Base-by-base conservation (phyloP, 2,329 filamentous ascomycete genomes). In the Xylariaceae sp. region DNA sequence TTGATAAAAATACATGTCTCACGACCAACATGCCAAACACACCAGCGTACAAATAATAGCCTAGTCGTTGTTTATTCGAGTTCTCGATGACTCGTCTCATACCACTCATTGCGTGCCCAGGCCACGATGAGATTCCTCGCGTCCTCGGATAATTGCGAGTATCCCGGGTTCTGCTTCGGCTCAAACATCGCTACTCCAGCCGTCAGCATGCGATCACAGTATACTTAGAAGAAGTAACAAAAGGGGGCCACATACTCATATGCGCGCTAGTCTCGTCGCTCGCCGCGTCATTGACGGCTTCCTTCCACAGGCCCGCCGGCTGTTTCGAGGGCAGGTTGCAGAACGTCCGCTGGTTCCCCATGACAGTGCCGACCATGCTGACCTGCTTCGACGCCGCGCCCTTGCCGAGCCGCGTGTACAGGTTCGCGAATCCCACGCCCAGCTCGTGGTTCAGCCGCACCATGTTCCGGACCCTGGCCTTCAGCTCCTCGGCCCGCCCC, bases 341-440 rank as follows among this genome's bases (percentile, higher is more conserved):
- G 71, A 98, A 99, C 0, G 93, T 98, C 65, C 95, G 82, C 60
- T 93, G 81, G 48, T 81, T 84, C 1, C 88, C 87, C 18, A 89
- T 73, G 37, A 90, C 81, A 23, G 80, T 81, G 21, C 81, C 77
- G 51, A 83, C 75, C 72, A 87, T 70, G 67, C 77, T 75, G 57
- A 77, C 71, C 75, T 81, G 66, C 74, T 82, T 78, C 67, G 80
- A 67, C 49, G 79, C 73, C 14, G 89, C 88, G 14, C 84, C 86
- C 66, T 83, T 81, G 1, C 92, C 93, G 21, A 99, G 83, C 23
- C 88, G 83, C 3, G 91, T 96, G 74, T 96, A 97, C 55, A 97
- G 80, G 70, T 97, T 95, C 14, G 86, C 87, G 70, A 93, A 96
- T 2, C 90, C 89, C 14, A 97, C 81, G 12, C 80, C 81, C 14